Evolutionary conservation across 148 eudicot genomes (phyloP), one percentile per base, ranked within the genome.

Genomic region (Rhododendron griersonianum): DNA sequence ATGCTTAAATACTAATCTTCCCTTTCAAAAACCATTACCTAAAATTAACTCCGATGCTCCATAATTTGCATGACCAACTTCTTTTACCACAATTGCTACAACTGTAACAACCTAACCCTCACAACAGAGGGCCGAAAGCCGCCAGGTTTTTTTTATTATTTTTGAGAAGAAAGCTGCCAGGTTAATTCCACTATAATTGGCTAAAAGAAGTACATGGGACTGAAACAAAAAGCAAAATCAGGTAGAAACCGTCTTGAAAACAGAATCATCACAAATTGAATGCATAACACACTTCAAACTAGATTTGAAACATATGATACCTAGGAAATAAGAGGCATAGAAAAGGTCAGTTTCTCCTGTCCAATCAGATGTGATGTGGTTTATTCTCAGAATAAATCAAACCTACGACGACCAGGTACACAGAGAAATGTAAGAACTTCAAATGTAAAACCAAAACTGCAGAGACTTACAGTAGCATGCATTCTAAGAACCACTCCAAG

Each of bases 401-500:
- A 37, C 30, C 45, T 79, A 67, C 2, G 16, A 5, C 1, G n/a
- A 57, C 30, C 13, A 7, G 53, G 69, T 4, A 0, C 5, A 35
- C 19, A 50, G 3, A 85, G 28, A 25, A 59, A 11, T 74, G 18
- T 25, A 47, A 10, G 23, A 69, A 30, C 44, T 83, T 69, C 45
- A 28, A 69, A 69, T 71, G 63, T 5, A 71, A 28, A 33, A 35
- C 48, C 59, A 21, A 39, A 75, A 69, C 82, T 51, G 73, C 25
- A 48, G 7, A 74, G 81, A 84, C 83, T 81, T 78, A 86, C 81
- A 14, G 45, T 33, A 15, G n/a, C 23, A 78, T 9, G 67, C n/a
- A 81, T 85, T 91, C 87, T 33, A 93, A 67, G 92, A 84, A 83
- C 85, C 91, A 86, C 80, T 87, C 94, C 94, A 88, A 19, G 89